These are phyloP conservation scores for Microascus cirrosus DNA, from an alignment of 2,329 filamentous ascomycete species.

Conservation along the genomic window DNA sequence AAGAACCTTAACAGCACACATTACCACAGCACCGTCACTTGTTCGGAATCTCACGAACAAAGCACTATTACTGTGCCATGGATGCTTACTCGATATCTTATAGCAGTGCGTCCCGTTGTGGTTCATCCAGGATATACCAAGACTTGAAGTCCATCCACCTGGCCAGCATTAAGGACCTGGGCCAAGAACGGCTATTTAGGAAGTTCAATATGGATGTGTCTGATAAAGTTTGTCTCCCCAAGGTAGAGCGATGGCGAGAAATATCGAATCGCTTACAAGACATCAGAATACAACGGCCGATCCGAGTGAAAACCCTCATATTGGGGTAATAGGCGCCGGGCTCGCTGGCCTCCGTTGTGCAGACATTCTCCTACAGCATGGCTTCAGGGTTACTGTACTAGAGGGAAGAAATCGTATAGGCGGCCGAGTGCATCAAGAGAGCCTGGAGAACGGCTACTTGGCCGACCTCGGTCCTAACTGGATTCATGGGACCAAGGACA, in stretches of 20 bases:
- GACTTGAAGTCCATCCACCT: constrained; percentile 32
- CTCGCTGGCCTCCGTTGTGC: constrained; percentile 61
- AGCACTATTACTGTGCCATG: constrained; percentile 18
- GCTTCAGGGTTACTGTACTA: constrained; percentile 56
- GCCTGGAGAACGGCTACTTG: constrained; percentile 32
- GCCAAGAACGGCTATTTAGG: constrained; percentile 17
- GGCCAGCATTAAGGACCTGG: constrained; percentile 20
- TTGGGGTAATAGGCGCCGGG: constrained; percentile 61
- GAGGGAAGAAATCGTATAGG: constrained; percentile 59
- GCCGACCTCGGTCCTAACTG: constrained; percentile 65
- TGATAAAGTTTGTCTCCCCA: constrained; percentile 20
- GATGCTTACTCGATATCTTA: constrained; percentile 41
- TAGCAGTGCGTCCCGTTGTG: constrained; percentile 29
- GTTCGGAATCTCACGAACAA: neutral
- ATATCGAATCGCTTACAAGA: neutral
- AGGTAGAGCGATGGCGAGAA: neutral
- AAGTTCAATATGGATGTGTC: constrained; percentile 19
- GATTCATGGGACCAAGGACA: constrained; percentile 64
- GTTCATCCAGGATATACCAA: constrained; percentile 35
- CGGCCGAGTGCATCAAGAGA: constrained; percentile 47
- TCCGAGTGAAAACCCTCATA: constrained; percentile 19
- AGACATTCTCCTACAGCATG: constrained; percentile 52
- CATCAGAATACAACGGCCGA: neutral
- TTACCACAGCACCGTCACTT: neutral
- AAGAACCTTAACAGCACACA: neutral